Base-by-base conservation (phyloP, 78 protist genomes). In the Dictyostelium brefeldianum region DNA sequence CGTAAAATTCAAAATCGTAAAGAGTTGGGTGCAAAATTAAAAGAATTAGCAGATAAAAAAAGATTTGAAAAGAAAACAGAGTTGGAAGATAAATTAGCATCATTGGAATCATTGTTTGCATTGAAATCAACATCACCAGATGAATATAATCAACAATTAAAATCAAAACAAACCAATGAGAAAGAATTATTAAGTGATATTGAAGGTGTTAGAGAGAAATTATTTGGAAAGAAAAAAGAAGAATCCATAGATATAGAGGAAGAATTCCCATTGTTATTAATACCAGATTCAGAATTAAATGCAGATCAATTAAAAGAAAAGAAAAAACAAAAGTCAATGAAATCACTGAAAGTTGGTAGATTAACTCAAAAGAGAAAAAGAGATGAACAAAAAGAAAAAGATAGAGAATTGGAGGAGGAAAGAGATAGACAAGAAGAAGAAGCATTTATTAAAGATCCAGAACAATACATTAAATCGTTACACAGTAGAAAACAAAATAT, bases 371-470 rank as follows among this genome's bases (percentile, higher is more conserved):
- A 87, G 79, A 31, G 93, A 65, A 87, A 87, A 74, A 74, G 93
- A 31, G 93, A 87, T 43, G 93, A 87, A 51, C 84, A 77, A 5
- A 74, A 65, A 31, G 93, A 87, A 17, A 87, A 65, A 31, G 93
- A 62, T 14, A 74, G 51, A 31, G 93, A 87, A 12, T 77, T 51
- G 31, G 93, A 62, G 10, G 93, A 77, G 2, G 80, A 50, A 10
- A 29, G 65, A 10, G 56, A 43, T 46, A 78, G 54, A 50, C 17
- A 64, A 10, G 93, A 87, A 17, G 93, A 87, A 46, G 93, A 87
- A n/a, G 20, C 53, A 18, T 87, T 36, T 25, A 56, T 75, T 25
- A 74, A 50, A 27, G 93, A 87, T 65, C 93, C 83, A 46, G 93
- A 87, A 18, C 67, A 29, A 27, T 87, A 87, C 51, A 36, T 87